A percentile compares a stretch with the other conserved stretches of the same genome.
Conservation (phyloP, 139 green algal species). For the Auxenochlorella protothecoides region DNA sequence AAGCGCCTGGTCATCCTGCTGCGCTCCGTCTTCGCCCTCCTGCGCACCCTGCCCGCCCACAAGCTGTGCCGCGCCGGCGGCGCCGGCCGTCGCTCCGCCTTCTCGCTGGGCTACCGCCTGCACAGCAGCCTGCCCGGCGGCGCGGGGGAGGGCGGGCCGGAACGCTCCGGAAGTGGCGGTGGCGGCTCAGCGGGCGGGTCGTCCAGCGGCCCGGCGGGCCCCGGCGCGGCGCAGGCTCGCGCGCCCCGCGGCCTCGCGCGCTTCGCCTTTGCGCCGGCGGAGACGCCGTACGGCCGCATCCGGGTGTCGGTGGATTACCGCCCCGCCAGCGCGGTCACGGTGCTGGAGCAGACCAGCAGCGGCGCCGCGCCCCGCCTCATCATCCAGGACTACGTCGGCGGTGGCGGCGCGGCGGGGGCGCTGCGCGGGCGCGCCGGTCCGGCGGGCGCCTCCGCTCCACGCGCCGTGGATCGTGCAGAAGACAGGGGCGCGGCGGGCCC, state of each 20-base stretch:
- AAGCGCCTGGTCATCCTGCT: slow-evolving; percentile 53
- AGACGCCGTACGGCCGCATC: slow-evolving; percentile 44
- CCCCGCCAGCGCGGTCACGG: slow-evolving; percentile 27
- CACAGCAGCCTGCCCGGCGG: slow-evolving; percentile 13
- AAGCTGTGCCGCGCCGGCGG: slow-evolving; percentile 38
- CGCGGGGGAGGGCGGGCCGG: neutral
- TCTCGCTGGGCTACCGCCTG: slow-evolving; percentile 24
- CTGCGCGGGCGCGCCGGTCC: neutral
- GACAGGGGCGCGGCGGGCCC: neutral
- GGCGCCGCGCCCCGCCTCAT: slow-evolving; percentile 25
- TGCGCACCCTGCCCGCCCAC: slow-evolving; percentile 61
- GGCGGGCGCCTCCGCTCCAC: neutral
- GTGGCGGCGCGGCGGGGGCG: neutral
- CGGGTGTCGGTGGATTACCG: slow-evolving; percentile 39
- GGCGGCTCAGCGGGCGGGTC: too few species aligned
- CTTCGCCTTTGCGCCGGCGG: slow-evolving; percentile 49
- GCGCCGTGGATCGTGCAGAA: neutral
- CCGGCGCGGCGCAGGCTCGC: neutral
- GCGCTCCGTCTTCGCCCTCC: slow-evolving; percentile 56
- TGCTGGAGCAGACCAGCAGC: slow-evolving; percentile 33
- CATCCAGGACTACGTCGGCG: slow-evolving; percentile 32
- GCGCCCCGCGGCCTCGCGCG: slow-evolving; percentile 8
- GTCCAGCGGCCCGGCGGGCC: too few species aligned
- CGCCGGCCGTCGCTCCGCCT: slow-evolving; percentile 14
- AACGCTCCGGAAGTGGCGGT: too few species aligned